Evolutionary conservation across 176 grass and related monocot genomes (phyloP), one percentile per base, ranked within the genome.

Genomic region (Lolium multiflorum): DNA sequence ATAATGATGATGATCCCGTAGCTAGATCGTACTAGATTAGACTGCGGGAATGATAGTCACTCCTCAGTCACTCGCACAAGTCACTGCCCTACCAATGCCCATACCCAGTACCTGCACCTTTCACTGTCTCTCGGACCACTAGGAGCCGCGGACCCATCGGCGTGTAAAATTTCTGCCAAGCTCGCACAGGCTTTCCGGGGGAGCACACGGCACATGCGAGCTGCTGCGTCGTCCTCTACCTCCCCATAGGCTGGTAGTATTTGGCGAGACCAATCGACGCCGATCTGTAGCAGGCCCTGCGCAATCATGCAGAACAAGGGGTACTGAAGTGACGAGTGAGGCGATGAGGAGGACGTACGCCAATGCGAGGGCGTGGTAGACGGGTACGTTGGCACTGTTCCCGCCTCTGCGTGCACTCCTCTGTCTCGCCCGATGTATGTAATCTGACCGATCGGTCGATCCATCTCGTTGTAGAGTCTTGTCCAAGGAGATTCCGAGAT

Each of bases 311-410:
- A 82, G 13, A 50, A 28, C 16, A 3, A n/a, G 58, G 41, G 39
- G 76, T 74, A 75, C 46, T 9, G 81, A 84, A 50, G 85, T 91
- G 89, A 91, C 89, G 66, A 58, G 75, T 59, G 67, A 83, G 84
- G 71, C 25, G 47, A 59, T 26, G 55, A 48, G 22, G 41, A 72
- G 28, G 63, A 54, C 60, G 60, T 10, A 48, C 68, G 18, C 37
- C 18, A 20, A 85, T 58, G 82, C 69, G 47, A 16, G 55, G 11
- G 74, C 28, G 60, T 35, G 0, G 63, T 43, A 2, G 15, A 48
- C 9, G 47, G 67, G 67, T 71, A 70, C 69, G 41, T 72, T 80
- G 20, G 14, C 17, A 16, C 71, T 66, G 59, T 15, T 21, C 37
- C 66, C 18, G 39, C 47, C 62, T 50, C 41, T 43, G 41, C 48